Evolutionary conservation across 768 basidiomycete species (phyloP).

Genomic region (Agrocybe chaxingu): DNA sequence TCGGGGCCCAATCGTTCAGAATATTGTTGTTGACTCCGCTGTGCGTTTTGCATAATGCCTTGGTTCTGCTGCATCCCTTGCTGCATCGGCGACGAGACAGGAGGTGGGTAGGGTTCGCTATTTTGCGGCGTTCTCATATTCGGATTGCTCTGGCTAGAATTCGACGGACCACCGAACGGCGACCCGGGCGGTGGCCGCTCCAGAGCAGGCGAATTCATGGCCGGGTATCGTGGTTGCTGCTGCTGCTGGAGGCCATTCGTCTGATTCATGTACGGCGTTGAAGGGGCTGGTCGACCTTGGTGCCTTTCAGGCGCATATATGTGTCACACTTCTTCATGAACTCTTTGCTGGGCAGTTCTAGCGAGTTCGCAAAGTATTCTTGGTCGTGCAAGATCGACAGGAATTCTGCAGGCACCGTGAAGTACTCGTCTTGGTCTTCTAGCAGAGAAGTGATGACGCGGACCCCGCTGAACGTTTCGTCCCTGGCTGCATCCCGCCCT

Average conservation of each 20-base stretch:
- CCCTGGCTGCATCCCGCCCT: conserved; percentile 79
- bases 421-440: conserved; percentile 94
- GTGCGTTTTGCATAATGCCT: conserved; percentile 41
- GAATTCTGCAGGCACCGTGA: conserved; percentile 91
- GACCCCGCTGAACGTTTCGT: conserved; percentile 91
- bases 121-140: conserved; percentile 34
- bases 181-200: conserved; percentile 42
- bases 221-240: conserved; percentile 28
- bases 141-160: conserved; percentile 23
- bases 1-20: conserved; percentile 43
- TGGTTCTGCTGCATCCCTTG: conserved; percentile 49
- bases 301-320: conserved; percentile 73
- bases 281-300: conserved; percentile 50
- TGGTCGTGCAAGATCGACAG: conserved; percentile 83
- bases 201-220: conserved; percentile 33
- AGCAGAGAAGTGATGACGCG: conserved; percentile 81
- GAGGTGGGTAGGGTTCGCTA: conserved; percentile 29
- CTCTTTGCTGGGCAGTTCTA: conserved; percentile 92
- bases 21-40: conserved; percentile 21
- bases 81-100: conserved; percentile 44
- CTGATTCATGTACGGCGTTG: conserved; percentile 32
- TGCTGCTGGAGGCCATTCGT: conserved; percentile 30
- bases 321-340: conserved; percentile 94
- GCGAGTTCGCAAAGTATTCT: conserved; percentile 83
- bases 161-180: conserved; percentile 35